Conservation (phyloP, 352 stramenopile species). For the Phytophthora agathidicida region DNA sequence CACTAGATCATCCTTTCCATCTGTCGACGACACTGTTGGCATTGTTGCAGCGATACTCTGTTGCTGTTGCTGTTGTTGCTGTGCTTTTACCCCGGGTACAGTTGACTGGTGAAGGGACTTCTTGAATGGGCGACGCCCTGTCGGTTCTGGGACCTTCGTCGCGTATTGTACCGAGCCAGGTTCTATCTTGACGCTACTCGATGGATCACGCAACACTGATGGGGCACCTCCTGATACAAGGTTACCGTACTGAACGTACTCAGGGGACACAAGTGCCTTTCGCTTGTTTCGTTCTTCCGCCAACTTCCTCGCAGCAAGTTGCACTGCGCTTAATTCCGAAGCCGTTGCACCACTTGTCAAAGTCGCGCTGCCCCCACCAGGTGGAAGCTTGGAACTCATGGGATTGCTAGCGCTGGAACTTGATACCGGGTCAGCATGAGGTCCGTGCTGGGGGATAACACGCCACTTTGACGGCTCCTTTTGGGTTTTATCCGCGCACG, state of each 20-base stretch:
- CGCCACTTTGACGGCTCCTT: constrained; percentile 74
- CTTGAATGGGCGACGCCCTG: constrained; percentile 70
- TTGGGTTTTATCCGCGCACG: constrained; percentile 54
- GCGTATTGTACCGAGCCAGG: constrained; percentile 39
- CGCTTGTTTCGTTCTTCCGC: constrained; percentile 83
- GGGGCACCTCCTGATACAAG: constrained; percentile 10
- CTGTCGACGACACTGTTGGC: background rate
- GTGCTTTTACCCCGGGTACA: constrained; percentile 3
- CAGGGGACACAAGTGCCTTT: constrained; percentile 80
- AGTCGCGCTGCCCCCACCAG: constrained; percentile 11
- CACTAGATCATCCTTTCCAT: constrained; percentile 43
- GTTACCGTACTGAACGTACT: constrained; percentile 81
- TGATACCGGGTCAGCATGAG: constrained; percentile 49
- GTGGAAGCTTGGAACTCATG: constrained; percentile 30
- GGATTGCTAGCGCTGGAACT: constrained; percentile 7
- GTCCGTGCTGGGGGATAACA: constrained; percentile 80
- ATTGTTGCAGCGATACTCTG: background rate
- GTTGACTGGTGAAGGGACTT: constrained; percentile 62
- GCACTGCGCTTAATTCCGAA: constrained; percentile 31
- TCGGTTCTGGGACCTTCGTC: constrained; percentile 60
- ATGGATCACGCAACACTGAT: constrained; percentile 2
- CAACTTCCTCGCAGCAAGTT: constrained; percentile 47
- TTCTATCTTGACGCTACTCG: constrained; percentile 34
- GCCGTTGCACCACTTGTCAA: background rate
- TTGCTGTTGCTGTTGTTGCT: constrained; percentile 15